Conservation (phyloP, 345 rosid genomes). For the Sisymbrium altissimum region DNA sequence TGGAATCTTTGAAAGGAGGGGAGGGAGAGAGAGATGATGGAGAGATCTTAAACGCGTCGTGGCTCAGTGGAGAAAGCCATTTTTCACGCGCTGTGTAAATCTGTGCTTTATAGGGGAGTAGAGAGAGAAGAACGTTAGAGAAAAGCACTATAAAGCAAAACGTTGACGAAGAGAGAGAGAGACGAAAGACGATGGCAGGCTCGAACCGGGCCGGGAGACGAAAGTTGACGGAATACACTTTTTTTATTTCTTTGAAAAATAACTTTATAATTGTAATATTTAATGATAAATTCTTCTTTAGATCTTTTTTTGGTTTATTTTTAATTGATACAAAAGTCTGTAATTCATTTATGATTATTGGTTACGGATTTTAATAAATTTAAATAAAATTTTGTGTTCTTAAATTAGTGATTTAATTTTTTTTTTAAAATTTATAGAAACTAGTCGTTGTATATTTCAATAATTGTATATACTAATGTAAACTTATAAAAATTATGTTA, state of each 20-base stretch:
- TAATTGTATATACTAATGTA: too few species aligned
- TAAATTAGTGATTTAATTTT: too few species aligned
- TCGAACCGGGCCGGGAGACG: not conserved
- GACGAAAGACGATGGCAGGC: not conserved
- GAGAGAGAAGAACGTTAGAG: not conserved
- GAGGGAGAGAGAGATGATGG: constrained; percentile 7
- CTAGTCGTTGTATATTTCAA: too few species aligned
- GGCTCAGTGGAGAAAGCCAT: constrained; percentile 34
- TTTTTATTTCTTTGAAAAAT: not conserved
- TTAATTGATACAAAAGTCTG: not conserved
- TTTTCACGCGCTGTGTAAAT: constrained; percentile 35
- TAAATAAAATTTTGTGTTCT: too few species aligned
- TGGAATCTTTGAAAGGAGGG: constrained; percentile 14
- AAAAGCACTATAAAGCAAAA: not conserved
- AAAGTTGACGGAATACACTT: constrained; percentile 7
- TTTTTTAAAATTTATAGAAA: too few species aligned
- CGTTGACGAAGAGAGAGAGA: constrained; percentile 11
- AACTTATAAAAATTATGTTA: too few species aligned
- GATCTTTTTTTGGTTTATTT: not conserved
- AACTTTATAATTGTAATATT: not conserved
- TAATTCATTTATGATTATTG: not conserved
- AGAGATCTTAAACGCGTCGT: constrained; percentile 34
- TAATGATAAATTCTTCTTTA: not conserved
- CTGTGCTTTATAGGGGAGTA: constrained; percentile 25
- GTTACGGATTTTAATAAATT: too few species aligned